Evolutionary conservation across 495 filamentous ascomycete genomes (phyloP).

Genomic region (Penicillium tannophilum): DNA sequence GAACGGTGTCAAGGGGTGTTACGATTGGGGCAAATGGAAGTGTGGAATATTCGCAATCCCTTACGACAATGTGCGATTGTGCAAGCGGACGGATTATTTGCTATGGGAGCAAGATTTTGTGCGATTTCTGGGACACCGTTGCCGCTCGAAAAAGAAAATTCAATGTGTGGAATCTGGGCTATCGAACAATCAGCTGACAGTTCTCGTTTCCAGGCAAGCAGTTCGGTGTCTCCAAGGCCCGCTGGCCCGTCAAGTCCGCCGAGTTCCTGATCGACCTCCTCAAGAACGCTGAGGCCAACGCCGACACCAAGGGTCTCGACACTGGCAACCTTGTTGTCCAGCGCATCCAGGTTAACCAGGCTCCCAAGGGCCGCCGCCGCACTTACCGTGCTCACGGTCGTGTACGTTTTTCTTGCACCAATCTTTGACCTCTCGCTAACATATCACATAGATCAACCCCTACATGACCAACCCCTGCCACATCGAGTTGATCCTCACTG

Average conservation of each 20-base stretch:
- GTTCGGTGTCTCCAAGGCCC: slow-evolving; percentile 93
- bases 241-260: slow-evolving; percentile 99
- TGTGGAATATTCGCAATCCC: slow-evolving; percentile 3
- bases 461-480: slow-evolving; percentile 99
- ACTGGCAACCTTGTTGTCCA: slow-evolving; percentile 94
- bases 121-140: slow-evolving; percentile 22
- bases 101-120: not conserved
- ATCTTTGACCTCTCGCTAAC: slow-evolving; percentile 5
- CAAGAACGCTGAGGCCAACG: slow-evolving; percentile 99
- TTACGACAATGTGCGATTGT: slow-evolving; percentile 11
- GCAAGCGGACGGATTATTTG: slow-evolving; percentile 1
- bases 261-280: slow-evolving; percentile 96
- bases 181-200: slow-evolving; percentile 26
- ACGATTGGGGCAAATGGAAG: not conserved
- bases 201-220: slow-evolving; percentile 77
- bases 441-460: slow-evolving; percentile 79
- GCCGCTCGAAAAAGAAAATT: slow-evolving; percentile 19
- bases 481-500: slow-evolving; percentile 98
- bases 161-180: slow-evolving; percentile 10
- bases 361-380: slow-evolving; percentile 94
- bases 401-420: slow-evolving; percentile 62
- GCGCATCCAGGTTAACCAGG: slow-evolving; percentile 99
- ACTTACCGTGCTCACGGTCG: slow-evolving; percentile 99
- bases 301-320: slow-evolving; percentile 98
- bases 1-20: slow-evolving; percentile 22